These are phyloP conservation scores for Phytophthora colocasiae DNA, from an alignment of 352 stramenopile genomes.

Conservation along the genomic window DNA sequence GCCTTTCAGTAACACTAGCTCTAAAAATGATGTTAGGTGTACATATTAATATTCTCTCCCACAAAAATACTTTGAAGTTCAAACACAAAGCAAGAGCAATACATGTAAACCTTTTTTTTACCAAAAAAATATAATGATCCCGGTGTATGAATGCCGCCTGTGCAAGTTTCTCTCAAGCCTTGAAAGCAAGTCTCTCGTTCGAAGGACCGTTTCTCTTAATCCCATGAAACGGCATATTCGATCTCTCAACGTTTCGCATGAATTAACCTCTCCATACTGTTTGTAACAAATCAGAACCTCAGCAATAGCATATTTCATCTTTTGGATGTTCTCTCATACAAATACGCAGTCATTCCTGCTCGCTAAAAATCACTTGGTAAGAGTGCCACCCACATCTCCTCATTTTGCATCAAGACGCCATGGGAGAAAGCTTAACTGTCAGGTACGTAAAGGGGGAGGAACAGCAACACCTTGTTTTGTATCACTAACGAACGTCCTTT, in stretches of 20 bases:
- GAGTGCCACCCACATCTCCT: conserved; percentile 7
- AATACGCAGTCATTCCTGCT: conserved; percentile 23
- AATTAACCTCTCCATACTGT: conserved; percentile 4
- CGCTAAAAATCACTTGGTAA: conserved; percentile 27
- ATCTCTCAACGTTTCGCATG: neutral
- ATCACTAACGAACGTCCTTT: too few species aligned
- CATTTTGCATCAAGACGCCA: conserved; percentile 21
- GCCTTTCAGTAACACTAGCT: too few species aligned
- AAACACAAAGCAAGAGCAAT: too few species aligned
- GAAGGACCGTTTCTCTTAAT: conserved; percentile 2
- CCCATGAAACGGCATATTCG: conserved; percentile 6
- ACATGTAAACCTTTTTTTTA: too few species aligned
- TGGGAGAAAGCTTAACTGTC: conserved; percentile 60
- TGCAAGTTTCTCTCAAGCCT: too few species aligned
- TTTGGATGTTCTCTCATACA: conserved; percentile 33
- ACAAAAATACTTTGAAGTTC: too few species aligned
- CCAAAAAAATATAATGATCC: too few species aligned
- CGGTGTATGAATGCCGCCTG: too few species aligned
- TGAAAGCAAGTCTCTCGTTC: too few species aligned
- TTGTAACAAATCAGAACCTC: conserved; percentile 32
- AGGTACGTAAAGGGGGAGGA: conserved; percentile 38
- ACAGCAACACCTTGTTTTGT: neutral
- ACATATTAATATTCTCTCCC: too few species aligned
- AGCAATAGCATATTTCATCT: neutral
- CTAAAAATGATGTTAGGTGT: too few species aligned